Conservation (phyloP, 2,329 filamentous ascomycete species). For the Arachnopeziza araneosa region DNA sequence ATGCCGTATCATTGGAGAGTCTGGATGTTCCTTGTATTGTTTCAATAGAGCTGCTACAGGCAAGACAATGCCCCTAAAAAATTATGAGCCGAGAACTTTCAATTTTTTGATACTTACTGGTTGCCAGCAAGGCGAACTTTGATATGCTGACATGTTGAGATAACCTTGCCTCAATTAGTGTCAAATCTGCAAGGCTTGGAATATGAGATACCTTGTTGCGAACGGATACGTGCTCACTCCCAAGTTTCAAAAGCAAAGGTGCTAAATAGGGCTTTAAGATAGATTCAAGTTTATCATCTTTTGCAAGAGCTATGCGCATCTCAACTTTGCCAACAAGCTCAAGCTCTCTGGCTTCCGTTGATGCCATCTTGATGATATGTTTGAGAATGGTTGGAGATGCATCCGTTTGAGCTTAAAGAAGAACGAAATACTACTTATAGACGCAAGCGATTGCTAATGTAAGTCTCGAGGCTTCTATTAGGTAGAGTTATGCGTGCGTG, state of each 20-base stretch:
- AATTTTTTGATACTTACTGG: conserved; percentile 24
- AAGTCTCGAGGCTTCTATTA: background rate
- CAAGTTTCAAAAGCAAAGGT: conserved; percentile 79
- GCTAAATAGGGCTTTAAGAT: conserved; percentile 74
- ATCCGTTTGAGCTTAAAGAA: background rate
- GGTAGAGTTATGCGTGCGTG: background rate
- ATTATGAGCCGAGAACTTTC: conserved; percentile 3
- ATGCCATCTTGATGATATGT: background rate
- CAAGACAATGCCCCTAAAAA: conserved; percentile 53
- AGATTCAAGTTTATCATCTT: conserved; percentile 75
- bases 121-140: conserved; percentile 46
- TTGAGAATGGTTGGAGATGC: background rate
- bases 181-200: conserved; percentile 4
- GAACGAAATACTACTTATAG: background rate
- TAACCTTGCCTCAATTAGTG: conserved; percentile 39
- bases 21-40: conserved; percentile 74
- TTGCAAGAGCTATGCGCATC: conserved; percentile 66
- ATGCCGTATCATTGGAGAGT: conserved; percentile 71
- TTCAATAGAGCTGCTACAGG: conserved; percentile 80
- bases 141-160: conserved; percentile 66
- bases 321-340: conserved; percentile 78
- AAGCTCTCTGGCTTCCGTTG: conserved; percentile 50
- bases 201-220: conserved; percentile 59
- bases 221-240: conserved; percentile 73
- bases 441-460: background rate